Evolutionary conservation across 495 filamentous ascomycete genomes (phyloP).

Genomic region (Penicillium paradoxum): DNA sequence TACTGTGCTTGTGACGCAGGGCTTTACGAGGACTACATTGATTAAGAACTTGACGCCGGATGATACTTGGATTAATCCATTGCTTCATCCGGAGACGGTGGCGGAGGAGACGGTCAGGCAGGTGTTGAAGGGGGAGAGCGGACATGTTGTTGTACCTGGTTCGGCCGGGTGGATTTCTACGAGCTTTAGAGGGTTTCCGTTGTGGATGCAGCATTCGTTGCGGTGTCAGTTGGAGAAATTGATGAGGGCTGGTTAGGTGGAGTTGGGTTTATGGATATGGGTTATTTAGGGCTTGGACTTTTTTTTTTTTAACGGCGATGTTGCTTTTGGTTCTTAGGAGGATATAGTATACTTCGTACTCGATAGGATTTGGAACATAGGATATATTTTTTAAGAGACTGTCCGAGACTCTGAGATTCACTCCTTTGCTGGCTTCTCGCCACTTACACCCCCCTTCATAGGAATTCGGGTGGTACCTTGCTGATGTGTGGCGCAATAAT

Average conservation of each 20-base stretch:
- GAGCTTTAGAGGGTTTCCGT: conserved; percentile 32
- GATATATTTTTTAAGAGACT: too few relatives aligned
- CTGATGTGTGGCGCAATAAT: too few relatives aligned
- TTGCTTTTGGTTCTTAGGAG: too few relatives aligned
- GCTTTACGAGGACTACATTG: conserved; percentile 57
- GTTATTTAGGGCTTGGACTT: background rate
- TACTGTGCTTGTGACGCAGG: conserved; percentile 61
- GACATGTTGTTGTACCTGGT: conserved; percentile 52
- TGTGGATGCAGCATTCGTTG: conserved; percentile 39
- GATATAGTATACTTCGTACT: too few relatives aligned
- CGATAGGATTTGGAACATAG: too few relatives aligned
- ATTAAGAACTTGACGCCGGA: conserved; percentile 55
- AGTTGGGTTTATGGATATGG: background rate
- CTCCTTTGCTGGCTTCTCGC: too few relatives aligned
- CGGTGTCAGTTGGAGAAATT: conserved; percentile 29
- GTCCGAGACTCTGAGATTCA: too few relatives aligned
- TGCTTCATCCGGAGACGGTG: conserved; percentile 57
- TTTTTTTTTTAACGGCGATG: too few relatives aligned
- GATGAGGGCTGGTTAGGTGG: conserved; percentile 21
- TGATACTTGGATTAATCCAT: conserved; percentile 50
- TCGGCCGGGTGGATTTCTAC: conserved; percentile 27
- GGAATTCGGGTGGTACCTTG: too few relatives aligned
- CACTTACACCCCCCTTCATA: too few relatives aligned
- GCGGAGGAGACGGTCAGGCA: conserved; percentile 58
- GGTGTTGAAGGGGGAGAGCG: conserved; percentile 53